Percentiles rank a stretch among this genome's conserved stretches.
phyloP scores from a whole-genome alignment of 768 basidiomycete genomes.

The Russula griseocarnosa region DNA sequence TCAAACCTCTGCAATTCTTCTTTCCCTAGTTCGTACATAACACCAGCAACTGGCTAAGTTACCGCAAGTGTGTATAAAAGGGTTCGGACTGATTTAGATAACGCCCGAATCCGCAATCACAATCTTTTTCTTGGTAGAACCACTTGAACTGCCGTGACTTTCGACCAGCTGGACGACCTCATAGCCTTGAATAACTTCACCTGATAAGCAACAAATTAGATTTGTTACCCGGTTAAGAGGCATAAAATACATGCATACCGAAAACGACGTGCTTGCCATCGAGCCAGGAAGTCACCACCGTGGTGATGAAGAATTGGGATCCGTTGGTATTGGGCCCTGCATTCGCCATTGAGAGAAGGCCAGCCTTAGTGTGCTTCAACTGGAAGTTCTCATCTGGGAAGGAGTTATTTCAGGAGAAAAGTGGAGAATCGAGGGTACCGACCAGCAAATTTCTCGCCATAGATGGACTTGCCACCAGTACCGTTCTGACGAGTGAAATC shows the following conservation, averaged over 20 bases:
- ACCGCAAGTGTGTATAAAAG: background rate
- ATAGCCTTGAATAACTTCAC: slow-evolving; percentile 64
- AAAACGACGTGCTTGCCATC: slow-evolving; percentile 86
- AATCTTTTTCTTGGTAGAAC: slow-evolving; percentile 45
- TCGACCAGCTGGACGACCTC: slow-evolving; percentile 51
- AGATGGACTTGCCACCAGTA: slow-evolving; percentile 79
- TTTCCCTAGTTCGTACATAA: slow-evolving; percentile 16
- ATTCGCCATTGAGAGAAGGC: slow-evolving; percentile 77
- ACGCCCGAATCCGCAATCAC: slow-evolving; percentile 53
- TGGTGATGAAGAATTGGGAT: slow-evolving; percentile 87
- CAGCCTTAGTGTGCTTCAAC: slow-evolving; percentile 66
- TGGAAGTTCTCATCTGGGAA: slow-evolving; percentile 78
- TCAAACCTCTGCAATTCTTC: slow-evolving; percentile 3
- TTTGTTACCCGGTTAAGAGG: background rate
- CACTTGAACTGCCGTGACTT: slow-evolving; percentile 37
- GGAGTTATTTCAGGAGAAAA: background rate
- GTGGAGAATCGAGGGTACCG: slow-evolving; percentile 26
- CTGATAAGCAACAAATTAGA: slow-evolving; percentile 31
- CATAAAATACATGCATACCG: slow-evolving; percentile 42
- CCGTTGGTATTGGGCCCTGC: slow-evolving; percentile 81
- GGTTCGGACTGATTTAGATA: background rate
- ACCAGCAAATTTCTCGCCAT: slow-evolving; percentile 66
- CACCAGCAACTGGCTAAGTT: slow-evolving; percentile 5
- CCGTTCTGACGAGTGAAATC: slow-evolving; percentile 68
- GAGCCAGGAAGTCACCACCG: slow-evolving; percentile 71